Evolutionary conservation across 305 asterid species (phyloP).

Genomic region (Fraxinus velutina): DNA sequence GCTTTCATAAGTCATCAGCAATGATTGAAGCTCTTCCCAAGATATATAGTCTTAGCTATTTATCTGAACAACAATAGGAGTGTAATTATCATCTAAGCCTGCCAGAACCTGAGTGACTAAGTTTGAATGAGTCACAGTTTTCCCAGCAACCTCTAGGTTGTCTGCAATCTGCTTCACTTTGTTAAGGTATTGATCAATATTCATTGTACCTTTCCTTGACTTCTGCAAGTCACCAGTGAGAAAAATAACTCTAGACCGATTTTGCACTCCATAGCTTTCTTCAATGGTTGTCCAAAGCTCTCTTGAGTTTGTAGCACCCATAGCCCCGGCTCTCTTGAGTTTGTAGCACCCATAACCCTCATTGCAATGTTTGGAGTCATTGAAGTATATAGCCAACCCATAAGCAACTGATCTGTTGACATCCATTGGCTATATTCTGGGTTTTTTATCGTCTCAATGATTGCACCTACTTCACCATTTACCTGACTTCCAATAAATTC

Average conservation of each 20-base stretch:
- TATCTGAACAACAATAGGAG: not conserved
- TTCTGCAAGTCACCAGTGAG: no score
- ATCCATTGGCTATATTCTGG: not conserved
- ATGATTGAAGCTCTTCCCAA: not conserved
- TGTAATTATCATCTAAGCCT: not conserved
- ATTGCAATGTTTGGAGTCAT: not conserved
- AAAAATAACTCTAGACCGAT: no score
- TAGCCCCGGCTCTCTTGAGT: not conserved
- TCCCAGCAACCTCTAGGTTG: no score
- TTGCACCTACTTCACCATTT: no score
- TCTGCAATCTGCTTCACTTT: no score
- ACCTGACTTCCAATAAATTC: no score
- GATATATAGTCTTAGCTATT: not conserved
- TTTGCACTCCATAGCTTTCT: not conserved
- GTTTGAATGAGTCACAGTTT: not conserved
- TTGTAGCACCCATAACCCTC: not conserved
- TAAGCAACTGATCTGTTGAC: not conserved
- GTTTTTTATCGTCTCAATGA: not conserved
- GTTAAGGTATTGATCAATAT: no score
- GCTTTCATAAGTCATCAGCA: no score
- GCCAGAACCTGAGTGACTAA: not conserved
- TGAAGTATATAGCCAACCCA: not conserved
- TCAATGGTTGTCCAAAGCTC: not conserved
- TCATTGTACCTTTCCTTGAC: no score
- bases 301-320: not conserved